Evolutionary conservation across 371 early-diverging fungal genomes (phyloP), one percentile per base, ranked within the genome.

Genomic region (Thermomucor indicae-seudaticae): DNA sequence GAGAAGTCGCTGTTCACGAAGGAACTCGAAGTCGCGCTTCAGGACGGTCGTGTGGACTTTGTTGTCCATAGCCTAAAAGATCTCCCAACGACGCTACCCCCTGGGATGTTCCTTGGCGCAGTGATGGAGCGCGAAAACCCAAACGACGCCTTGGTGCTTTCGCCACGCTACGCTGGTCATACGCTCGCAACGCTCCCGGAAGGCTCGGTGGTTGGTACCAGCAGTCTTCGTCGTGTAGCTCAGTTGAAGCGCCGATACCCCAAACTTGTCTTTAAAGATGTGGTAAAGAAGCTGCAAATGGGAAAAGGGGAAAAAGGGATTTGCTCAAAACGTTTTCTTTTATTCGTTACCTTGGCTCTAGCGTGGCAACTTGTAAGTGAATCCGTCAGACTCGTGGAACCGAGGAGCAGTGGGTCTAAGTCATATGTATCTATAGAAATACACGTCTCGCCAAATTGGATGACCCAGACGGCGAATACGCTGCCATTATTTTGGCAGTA

Each of bases 61-160:
- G 88, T 96, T 23, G 95, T 95, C 1, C 98, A 98, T 59, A 89
- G 92, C 24, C 77, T 97, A 31, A 98, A 98, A 70, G 98, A 98
- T 65, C 65, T 98, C 43, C 94, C 93, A 3, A 96, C 98, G n/a
- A 79, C 71, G 16, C 62, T 95, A 42, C 93, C 94, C 4, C 68
- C 72, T 0, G 91, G 91, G 48, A 90, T 97, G 88, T 49, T 59
- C 1, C 62, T 98, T 25, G 94, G 85, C 3, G 96, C 95, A 1
- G 81, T 96, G 29, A 49, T 88, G 53, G 79, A 87, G 65, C 74
- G 98, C 23, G 96, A 90, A 56, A 87, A 94, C 62, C 92, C 95
- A 2, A 62, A 87, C 34, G 97, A 98, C 70, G 93, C 89, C n/a
- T 72, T 97, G 17, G 84, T 96, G 25, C 60, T 70, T 31, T 35